Evolutionary conservation across 768 basidiomycete genomes (phyloP), one percentile per base, ranked within the genome.

Genomic region (Crepidotus variabilis): DNA sequence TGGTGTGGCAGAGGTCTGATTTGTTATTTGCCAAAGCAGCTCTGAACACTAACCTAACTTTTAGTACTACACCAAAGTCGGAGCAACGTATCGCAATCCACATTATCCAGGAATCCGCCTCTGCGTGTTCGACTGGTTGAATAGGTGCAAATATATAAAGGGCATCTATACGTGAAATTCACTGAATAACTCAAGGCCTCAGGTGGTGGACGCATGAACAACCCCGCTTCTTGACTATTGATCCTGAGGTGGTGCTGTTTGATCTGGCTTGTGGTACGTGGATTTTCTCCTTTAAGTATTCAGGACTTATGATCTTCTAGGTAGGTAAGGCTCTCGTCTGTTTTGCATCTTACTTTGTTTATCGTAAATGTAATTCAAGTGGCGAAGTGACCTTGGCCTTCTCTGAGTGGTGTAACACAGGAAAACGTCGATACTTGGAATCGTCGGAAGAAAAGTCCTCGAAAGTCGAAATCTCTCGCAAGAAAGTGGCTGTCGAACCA

Each of bases 81-180:
- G 82, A n/a, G 69, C 82, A 18, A 83, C 80, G 9, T 88, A 90
- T 68, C 80, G 87, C 11, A 89, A 89, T 63, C 86, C 87, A 0
- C 87, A 88, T 69, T 87, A 82, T 59, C 85, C 83, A 1, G 86
- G 85, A 6, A 76, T 88, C 52, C 77, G 81, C 56, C 78, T 77
- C 24, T 80, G 79, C 65, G 68, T 84, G 20, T 78, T 78, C 59
- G 64, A 75, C 23, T 82, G 81, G 81, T 66, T 85, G 18, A 80
- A 78, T 65, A 76, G 71, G 82, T 79, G 54, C 55, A 67, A 59
- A 13, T 43, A 4, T 47, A 34, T 51, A 18, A n/a, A 47, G 32
- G 18, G n/a, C 9, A 8, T 39, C 7, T 20, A 6, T 23, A 13
- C 46, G 13, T 51, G 10, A 34, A 16, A 35, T 51, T 45, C 24